These are phyloP conservation scores for Amoebophrya sp. DNA, from an alignment of 169 alveolate genomes.

Conservation along the genomic window DNA sequence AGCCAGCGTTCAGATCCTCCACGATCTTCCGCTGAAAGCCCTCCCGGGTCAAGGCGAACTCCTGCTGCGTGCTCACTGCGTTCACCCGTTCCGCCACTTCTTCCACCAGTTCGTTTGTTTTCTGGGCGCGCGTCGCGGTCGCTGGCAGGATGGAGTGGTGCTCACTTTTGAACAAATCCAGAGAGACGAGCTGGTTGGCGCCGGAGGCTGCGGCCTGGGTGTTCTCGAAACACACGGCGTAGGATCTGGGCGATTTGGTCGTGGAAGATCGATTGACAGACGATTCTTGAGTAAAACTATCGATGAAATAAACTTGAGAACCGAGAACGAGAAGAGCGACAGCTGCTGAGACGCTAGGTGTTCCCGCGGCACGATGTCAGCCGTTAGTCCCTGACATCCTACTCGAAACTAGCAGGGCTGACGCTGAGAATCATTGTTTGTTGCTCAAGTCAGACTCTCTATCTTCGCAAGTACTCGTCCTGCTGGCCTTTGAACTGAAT, in stretches of 20 bases:
- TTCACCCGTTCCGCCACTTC: too few relatives aligned
- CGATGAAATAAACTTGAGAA: neutral
- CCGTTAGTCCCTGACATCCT: too few relatives aligned
- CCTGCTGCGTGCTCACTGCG: neutral
- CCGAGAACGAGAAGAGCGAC: neutral
- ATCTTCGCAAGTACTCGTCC: neutral
- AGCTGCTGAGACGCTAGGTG: too few relatives aligned
- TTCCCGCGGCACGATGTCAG: too few relatives aligned
- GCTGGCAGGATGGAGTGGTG: neutral
- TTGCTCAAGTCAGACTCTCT: too few relatives aligned
- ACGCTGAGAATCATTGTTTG: too few relatives aligned
- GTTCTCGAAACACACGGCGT: neutral
- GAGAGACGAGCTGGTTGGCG: neutral
- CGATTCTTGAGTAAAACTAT: neutral
- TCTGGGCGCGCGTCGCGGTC: neutral
- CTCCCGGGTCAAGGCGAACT: neutral
- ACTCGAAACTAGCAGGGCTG: too few relatives aligned
- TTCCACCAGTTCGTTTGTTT: neutral
- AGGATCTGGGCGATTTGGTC: neutral
- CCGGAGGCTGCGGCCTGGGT: neutral
- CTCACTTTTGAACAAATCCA: neutral
- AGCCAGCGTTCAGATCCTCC: neutral
- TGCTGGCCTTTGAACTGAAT: too few relatives aligned
- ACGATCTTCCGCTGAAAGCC: neutral
- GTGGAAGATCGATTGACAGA: neutral